These are phyloP conservation scores for Coniochaeta sp. DNA, from an alignment of 2,329 filamentous ascomycete genomes.

Conservation along the genomic window DNA sequence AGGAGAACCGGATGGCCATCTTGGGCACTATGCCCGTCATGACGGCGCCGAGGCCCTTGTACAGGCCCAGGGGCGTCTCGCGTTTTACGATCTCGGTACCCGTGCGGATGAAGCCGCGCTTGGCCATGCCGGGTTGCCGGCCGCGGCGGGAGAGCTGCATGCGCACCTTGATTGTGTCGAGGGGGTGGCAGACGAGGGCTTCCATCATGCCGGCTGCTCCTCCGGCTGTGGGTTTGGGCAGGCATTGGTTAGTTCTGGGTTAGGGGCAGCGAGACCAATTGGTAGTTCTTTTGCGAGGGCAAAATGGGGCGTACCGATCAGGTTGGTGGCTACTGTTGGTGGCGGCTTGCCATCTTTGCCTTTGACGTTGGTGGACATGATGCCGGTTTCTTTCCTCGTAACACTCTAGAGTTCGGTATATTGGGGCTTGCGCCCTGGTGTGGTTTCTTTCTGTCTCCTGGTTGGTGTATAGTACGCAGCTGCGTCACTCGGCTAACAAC, in stretches of 20 bases:
- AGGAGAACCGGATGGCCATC: slow-evolving; percentile 98
- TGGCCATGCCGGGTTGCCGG: slow-evolving; percentile 72
- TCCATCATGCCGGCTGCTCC: slow-evolving; percentile 99
- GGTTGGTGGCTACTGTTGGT: slow-evolving; percentile 78
- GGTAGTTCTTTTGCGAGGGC: slow-evolving; percentile 8
- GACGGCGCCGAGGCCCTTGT: slow-evolving; percentile 97
- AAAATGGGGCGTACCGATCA: slow-evolving; percentile 61
- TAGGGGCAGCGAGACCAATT: slow-evolving; percentile 6
- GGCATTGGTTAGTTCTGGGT: slow-evolving; percentile 12
- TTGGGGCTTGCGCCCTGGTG: not conserved
- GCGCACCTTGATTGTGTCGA: slow-evolving; percentile 96
- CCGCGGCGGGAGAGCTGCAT: slow-evolving; percentile 95
- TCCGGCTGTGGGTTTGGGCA: slow-evolving; percentile 57
- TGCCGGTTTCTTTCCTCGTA: not conserved
- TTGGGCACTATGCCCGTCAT: slow-evolving; percentile 95
- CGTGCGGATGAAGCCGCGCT: slow-evolving; percentile 81
- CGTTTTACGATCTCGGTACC: slow-evolving; percentile 79
- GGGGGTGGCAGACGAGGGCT: slow-evolving; percentile 65
- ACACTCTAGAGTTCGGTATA: not conserved
- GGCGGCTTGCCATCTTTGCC: slow-evolving; percentile 60
- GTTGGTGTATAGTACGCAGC: not conserved
- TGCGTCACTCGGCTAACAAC: not conserved
- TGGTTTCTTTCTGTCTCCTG: too few relatives aligned
- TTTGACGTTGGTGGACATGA: slow-evolving; percentile 34
- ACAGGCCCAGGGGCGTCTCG: slow-evolving; percentile 87